Conservation (phyloP, 2,329 filamentous ascomycete species). For the Colletotrichum sansevieriae region DNA sequence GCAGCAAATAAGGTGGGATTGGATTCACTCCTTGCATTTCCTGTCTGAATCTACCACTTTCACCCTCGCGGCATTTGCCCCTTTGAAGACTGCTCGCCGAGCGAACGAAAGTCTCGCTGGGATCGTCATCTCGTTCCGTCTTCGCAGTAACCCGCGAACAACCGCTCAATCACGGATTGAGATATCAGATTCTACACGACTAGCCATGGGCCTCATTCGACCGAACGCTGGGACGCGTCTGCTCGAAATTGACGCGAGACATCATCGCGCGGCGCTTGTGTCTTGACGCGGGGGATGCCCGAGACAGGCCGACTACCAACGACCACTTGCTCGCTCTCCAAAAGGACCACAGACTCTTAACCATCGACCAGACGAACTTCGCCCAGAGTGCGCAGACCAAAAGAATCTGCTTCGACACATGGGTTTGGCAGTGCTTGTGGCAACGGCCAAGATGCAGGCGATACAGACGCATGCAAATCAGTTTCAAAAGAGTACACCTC, state of each 20-base stretch:
- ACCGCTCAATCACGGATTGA: slow-evolving; percentile 2
- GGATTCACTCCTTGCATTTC: slow-evolving; percentile 9
- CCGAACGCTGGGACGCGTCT: slow-evolving; percentile 9
- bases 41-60: slow-evolving; percentile 2
- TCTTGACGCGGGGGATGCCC: slow-evolving; percentile 30
- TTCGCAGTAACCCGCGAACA: background rate
- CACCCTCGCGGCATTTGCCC: slow-evolving; percentile 23
- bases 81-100: slow-evolving; percentile 32
- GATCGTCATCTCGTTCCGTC: slow-evolving; percentile 6
- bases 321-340: background rate
- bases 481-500: slow-evolving; percentile 1
- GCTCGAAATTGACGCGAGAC: slow-evolving; percentile 32
- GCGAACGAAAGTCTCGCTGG: background rate
- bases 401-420: slow-evolving; percentile 8
- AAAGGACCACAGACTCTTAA: slow-evolving; percentile 9
- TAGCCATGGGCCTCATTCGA: slow-evolving; percentile 12
- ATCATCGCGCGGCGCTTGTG: slow-evolving; percentile 25
- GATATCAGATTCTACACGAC: slow-evolving; percentile 9
- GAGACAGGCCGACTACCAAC: slow-evolving; percentile 24
- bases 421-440: background rate
- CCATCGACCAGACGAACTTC: background rate
- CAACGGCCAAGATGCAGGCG: slow-evolving; percentile 9
- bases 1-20: slow-evolving; percentile 8
- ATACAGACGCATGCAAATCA: slow-evolving; percentile 12
- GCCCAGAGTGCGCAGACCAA: background rate